Base-by-base conservation (phyloP, 352 stramenopile genomes). In the Phytopythium chamaehyphon region DNA sequence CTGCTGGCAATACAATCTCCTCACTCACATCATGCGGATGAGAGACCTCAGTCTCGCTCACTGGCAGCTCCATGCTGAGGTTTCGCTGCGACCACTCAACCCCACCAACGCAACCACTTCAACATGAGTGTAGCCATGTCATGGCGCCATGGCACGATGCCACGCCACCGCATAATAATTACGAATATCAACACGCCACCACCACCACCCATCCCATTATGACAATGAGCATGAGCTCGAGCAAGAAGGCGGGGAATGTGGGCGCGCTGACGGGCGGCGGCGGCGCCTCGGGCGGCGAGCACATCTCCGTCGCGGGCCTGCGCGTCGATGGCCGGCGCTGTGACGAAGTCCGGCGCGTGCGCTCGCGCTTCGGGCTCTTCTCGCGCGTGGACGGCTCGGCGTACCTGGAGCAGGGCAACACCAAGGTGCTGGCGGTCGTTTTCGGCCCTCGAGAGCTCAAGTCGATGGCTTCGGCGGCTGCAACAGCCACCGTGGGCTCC, bases 381-480 rank as follows among this genome's bases (percentile, higher is more conserved):
- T 74, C 76, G 60, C 79, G 83, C 50, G 84, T 90, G 38, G 88
- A 96, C 59, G 88, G 88, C 12, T 96, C 88, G 9, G 71, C 80
- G 19, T 95, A 95, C 62, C 79, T 86, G 43, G 82, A 95, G 54
- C 85, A 96, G 68, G 88, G 88, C 40, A 90, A 95, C 65, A 96
- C 86, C 51, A 95, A 96, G 56, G 80, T 96, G 22, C 64, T 96
- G 40, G 86, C 83, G 3, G 83, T 93, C 9, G 83, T 96, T 37
- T 92, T 95, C 54, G 88, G 88, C 0, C 88, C 88, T 26, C 82
- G 85, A 14, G 84, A 96, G 63, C 72, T 93, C 62, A 77, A 81
- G 36, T 59, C 47, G 16, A 61, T 71, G 5, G 54, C 39, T 15
- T 66, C 58, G n/a, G 65, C 64, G 9, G 62, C 57, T 0, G 76